Evolutionary conservation across 257 asterid species (phyloP).

Genomic region (Scutellaria minor): DNA sequence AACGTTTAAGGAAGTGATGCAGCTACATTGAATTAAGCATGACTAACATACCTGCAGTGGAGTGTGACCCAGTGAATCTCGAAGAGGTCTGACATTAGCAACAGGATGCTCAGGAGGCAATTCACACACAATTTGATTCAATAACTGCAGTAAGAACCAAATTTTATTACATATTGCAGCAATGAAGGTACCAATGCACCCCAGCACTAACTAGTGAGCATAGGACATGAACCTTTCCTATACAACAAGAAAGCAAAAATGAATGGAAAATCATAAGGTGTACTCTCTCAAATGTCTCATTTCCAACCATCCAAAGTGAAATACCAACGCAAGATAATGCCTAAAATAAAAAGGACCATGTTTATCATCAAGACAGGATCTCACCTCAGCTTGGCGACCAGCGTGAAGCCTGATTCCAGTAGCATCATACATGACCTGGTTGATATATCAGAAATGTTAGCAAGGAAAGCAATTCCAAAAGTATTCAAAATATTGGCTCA

Average conservation of each 20-base stretch:
- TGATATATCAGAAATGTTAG: constrained; percentile 39
- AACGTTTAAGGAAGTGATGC: not conserved
- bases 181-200: constrained; percentile 7
- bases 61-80: constrained; percentile 97
- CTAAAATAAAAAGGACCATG: constrained; percentile 13
- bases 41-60: constrained; percentile 79
- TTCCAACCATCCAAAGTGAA: constrained; percentile 18
- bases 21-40: not conserved
- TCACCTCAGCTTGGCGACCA: constrained; percentile 98
- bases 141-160: constrained; percentile 55
- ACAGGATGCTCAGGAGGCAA: constrained; percentile 99
- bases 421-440: constrained; percentile 97
- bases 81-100: constrained; percentile 86
- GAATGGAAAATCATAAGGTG: not conserved
- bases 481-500: not conserved
- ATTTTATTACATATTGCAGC: not conserved
- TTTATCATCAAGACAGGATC: constrained; percentile 31
- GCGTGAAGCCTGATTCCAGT: constrained; percentile 97
- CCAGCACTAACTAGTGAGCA: constrained; percentile 11
- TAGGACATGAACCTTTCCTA: not conserved
- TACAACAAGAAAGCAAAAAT: not conserved
- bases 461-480: not conserved
- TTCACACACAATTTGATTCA: constrained; percentile 95
- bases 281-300: constrained; percentile 20
- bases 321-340: constrained; percentile 3